Percentiles rank a stretch among this genome's conserved stretches.
Evolutionary conservation across 2,329 filamentous ascomycete species (phyloP).

Genomic region (Fusarium clavum): DNA sequence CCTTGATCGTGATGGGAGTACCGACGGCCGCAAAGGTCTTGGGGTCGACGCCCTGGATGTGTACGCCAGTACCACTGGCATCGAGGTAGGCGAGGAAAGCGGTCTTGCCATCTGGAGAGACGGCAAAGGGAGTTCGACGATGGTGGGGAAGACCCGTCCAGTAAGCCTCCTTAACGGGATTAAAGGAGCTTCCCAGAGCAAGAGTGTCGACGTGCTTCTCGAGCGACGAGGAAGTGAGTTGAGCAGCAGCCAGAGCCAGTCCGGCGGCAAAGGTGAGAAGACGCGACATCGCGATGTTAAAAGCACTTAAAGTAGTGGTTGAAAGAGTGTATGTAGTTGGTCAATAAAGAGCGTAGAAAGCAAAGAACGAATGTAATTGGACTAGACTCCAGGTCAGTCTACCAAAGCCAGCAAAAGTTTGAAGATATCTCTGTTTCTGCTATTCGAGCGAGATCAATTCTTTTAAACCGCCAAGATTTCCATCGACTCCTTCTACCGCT

Average conservation of each 20-base stretch:
- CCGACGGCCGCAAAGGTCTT: conserved; percentile 66
- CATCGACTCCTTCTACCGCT: not conserved
- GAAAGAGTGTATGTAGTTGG: conserved; percentile 32
- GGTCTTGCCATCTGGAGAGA: conserved; percentile 68
- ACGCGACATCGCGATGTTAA: conserved; percentile 37
- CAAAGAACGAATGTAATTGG: conserved; percentile 42
- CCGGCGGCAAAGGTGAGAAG: conserved; percentile 42
- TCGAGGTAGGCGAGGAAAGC: conserved; percentile 72
- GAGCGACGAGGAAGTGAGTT: conserved; percentile 44
- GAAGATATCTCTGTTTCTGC: conserved; percentile 30
- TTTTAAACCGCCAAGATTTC: conserved; percentile 25
- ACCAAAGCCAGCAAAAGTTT: conserved; percentile 29
- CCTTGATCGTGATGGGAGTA: conserved; percentile 61
- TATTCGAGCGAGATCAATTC: conserved; percentile 16
- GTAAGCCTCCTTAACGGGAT: conserved; percentile 69
- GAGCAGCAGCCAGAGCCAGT: conserved; percentile 45
- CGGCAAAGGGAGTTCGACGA: conserved; percentile 70
- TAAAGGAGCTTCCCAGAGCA: conserved; percentile 63
- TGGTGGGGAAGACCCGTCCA: conserved; percentile 72
- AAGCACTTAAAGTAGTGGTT: not conserved
- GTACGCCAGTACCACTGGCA: conserved; percentile 64
- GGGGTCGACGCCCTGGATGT: conserved; percentile 67
- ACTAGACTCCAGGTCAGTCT: conserved; percentile 41
- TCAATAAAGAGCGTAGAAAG: conserved; percentile 39
- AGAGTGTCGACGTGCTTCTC: conserved; percentile 55